Evolutionary conservation across 108 stramenopile genomes (phyloP).

Genomic region (Discostella pseudostelligera): DNA sequence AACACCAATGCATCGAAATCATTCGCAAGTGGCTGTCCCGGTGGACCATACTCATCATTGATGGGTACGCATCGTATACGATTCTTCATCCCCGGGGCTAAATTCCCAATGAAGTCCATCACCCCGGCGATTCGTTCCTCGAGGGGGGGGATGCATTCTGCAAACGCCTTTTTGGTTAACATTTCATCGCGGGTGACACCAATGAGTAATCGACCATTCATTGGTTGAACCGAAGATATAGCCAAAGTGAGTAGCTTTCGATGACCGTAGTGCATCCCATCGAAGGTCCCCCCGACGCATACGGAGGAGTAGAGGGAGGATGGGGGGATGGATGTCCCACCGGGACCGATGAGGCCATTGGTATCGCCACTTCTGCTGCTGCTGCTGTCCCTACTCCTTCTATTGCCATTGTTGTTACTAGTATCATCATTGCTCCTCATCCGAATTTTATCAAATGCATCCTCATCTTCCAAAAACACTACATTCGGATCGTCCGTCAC

Average conservation of each 20-base stretch:
- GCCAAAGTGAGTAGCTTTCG: slow-evolving; percentile 86
- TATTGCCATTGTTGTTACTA: slow-evolving; percentile 7
- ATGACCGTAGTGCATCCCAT: slow-evolving; percentile 94
- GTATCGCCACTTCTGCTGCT: neutral
- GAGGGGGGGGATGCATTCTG: slow-evolving; percentile 64
- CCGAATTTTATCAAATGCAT: slow-evolving; percentile 32
- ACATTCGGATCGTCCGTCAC: slow-evolving; percentile 55
- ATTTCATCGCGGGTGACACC: slow-evolving; percentile 86
- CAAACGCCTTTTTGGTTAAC: slow-evolving; percentile 67
- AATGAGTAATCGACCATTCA: slow-evolving; percentile 65
- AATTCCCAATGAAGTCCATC: slow-evolving; percentile 66
- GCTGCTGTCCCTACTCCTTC: neutral
- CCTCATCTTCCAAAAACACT: slow-evolving; percentile 78
- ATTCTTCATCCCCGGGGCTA: slow-evolving; percentile 88
- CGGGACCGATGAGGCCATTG: slow-evolving; percentile 6
- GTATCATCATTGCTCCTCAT: slow-evolving; percentile 1
- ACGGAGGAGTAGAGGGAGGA: slow-evolving; percentile 69
- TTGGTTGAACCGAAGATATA: slow-evolving; percentile 71
- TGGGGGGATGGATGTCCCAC: slow-evolving; percentile 60
- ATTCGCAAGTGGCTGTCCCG: slow-evolving; percentile 48
- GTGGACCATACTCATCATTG: slow-evolving; percentile 75
- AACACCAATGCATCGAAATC: slow-evolving; percentile 82
- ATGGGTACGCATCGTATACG: slow-evolving; percentile 73
- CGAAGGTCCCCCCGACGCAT: slow-evolving; percentile 91
- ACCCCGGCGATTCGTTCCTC: slow-evolving; percentile 65